Evolutionary conservation across 2,329 filamentous ascomycete species (phyloP).

Genomic region (Pseudofabraea citricarpa): DNA sequence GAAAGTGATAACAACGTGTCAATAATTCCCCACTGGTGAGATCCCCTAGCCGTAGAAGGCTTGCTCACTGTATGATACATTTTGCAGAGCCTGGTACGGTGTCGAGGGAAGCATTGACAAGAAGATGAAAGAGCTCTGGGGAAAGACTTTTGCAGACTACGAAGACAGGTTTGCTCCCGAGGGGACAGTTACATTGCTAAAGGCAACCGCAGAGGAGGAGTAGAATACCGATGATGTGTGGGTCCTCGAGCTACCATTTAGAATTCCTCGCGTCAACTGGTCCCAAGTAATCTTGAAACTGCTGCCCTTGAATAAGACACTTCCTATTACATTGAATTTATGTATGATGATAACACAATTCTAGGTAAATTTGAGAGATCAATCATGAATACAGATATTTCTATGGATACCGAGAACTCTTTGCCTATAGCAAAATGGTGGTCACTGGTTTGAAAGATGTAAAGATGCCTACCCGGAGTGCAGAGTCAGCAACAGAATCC

Average conservation of each 20-base stretch:
- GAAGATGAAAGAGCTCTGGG: not conserved
- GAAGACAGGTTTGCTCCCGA: not conserved
- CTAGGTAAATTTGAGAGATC: not conserved
- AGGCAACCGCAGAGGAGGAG: not conserved
- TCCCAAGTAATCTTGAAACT: not conserved
- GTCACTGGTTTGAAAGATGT: not conserved
- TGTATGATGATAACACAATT: not conserved
- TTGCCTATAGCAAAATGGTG: not conserved
- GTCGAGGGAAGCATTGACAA: not conserved
- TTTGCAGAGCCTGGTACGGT: not conserved
- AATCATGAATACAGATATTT: not conserved
- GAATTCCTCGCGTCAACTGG: not conserved
- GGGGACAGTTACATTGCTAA: not conserved
- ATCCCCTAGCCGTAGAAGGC: not conserved
- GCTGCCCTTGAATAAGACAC: not conserved
- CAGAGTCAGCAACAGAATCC: not conserved
- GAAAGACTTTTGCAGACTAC: not conserved
- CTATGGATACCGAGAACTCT: not conserved
- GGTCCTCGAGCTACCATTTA: not conserved
- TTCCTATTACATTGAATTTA: not conserved
- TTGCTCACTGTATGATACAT: not conserved
- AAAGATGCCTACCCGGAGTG: not conserved
- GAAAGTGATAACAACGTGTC: not conserved
- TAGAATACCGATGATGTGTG: not conserved
- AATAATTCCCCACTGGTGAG: not conserved